Evolutionary conservation across 495 filamentous ascomycete species (phyloP).

Genomic region (Xylaria telfairii): DNA sequence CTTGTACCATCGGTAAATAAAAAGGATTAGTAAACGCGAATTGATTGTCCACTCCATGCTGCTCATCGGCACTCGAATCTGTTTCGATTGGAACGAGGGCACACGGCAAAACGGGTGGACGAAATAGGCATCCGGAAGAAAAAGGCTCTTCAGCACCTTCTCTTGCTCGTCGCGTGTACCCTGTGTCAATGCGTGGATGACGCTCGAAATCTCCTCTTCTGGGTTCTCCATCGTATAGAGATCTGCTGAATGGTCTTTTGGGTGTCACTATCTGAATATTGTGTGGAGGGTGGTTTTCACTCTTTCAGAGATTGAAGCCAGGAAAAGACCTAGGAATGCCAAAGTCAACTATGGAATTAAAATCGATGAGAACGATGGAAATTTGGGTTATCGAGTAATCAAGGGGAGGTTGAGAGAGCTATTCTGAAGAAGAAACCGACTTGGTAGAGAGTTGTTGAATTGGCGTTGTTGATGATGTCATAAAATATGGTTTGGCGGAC

Average conservation of each 20-base stretch:
- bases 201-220: constrained; percentile 51
- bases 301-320: background rate
- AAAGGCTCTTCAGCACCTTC: constrained; percentile 69
- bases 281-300: background rate
- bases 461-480: constrained; percentile 14
- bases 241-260: background rate
- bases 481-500: background rate
- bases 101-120: constrained; percentile 82
- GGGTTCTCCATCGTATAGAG: constrained; percentile 32
- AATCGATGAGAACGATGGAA: background rate
- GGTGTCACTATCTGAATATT: background rate
- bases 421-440: background rate
- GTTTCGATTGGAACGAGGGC: constrained; percentile 55
- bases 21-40: constrained; percentile 66
- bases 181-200: constrained; percentile 73
- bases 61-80: constrained; percentile 13
- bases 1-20: constrained; percentile 87
- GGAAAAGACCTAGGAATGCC: background rate
- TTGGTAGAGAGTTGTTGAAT: background rate
- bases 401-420: background rate
- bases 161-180: constrained; percentile 67
- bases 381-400: background rate
- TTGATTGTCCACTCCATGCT: constrained; percentile 38
- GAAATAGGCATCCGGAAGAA: constrained; percentile 71
- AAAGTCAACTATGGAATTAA: background rate